A percentile compares a stretch with the other conserved stretches of the same genome.
Conservation (phyloP, 2,329 filamentous ascomycete species). For the Trichoderma sp. region DNA sequence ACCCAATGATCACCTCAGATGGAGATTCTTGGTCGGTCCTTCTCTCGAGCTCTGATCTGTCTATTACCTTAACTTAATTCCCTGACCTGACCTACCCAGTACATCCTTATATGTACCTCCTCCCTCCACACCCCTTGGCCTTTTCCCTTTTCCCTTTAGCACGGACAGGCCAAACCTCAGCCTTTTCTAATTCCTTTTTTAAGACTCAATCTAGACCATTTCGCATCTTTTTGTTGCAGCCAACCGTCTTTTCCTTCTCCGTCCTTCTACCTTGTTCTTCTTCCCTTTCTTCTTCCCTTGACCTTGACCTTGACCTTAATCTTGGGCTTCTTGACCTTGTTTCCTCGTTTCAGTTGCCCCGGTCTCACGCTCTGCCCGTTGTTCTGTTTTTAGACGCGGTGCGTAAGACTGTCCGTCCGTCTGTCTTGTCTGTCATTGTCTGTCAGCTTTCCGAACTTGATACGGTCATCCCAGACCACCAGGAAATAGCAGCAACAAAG, state of each 20-base stretch:
- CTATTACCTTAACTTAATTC: not conserved
- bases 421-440: not conserved
- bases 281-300: not conserved
- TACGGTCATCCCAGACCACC: not conserved
- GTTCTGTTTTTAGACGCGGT: not conserved
- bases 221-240: not conserved
- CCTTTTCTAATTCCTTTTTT: slow-evolving; percentile 32
- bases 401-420: not conserved
- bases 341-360: not conserved
- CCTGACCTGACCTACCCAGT: not conserved
- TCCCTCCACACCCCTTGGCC: slow-evolving; percentile 20
- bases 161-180: slow-evolving; percentile 1
- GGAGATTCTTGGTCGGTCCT: not conserved
- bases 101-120: not conserved
- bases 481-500: not conserved
- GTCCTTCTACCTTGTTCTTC: not conserved
- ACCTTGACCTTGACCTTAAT: too few relatives aligned
- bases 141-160: slow-evolving; percentile 25
- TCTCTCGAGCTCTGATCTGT: not conserved
- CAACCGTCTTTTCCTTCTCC: not conserved
- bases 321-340: not conserved
- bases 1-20: not conserved
- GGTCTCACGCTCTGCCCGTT: not conserved
- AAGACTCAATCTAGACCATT: not conserved
- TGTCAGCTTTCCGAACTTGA: not conserved